A percentile compares a stretch with the other conserved stretches of the same genome.
Conservation (phyloP, 1,284 basidiomycete species). For the Ganoderma multipileum region DNA sequence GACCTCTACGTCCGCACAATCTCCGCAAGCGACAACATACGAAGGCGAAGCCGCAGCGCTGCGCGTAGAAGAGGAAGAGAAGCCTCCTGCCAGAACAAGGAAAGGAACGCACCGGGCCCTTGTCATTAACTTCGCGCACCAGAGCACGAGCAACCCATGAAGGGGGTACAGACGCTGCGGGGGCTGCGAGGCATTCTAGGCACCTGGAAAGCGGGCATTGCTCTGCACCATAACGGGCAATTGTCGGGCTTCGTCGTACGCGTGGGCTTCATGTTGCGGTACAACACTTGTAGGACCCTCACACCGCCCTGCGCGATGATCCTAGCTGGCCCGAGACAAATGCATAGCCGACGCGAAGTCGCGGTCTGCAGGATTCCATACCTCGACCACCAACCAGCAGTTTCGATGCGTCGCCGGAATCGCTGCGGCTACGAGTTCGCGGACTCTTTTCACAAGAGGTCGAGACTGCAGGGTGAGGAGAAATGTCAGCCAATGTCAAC, state of each 20-base stretch:
- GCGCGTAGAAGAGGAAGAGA: slow-evolving; percentile 6
- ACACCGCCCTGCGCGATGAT: not conserved
- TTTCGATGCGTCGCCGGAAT: not conserved
- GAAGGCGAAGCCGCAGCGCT: not conserved
- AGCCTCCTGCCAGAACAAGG: slow-evolving; percentile 1
- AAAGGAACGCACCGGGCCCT: not conserved
- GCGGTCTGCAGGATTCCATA: not conserved
- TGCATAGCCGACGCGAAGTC: not conserved
- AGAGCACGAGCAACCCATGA: not conserved
- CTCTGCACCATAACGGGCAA: not conserved
- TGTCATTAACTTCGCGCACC: not conserved
- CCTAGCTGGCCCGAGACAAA: not conserved
- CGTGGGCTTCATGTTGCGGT: not conserved
- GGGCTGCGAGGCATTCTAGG: not conserved
- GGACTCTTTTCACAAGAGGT: not conserved
- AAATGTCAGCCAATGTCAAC: not conserved
- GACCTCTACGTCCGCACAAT: slow-evolving; percentile 1
- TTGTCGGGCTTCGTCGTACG: not conserved
- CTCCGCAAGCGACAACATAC: slow-evolving; percentile 5
- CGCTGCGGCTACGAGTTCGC: not conserved
- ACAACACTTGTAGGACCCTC: not conserved
- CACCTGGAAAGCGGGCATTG: not conserved
- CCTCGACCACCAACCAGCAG: not conserved
- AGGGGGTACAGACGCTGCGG: not conserved
- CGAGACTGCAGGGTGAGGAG: not conserved